A percentile compares a stretch with the other conserved stretches of the same genome.
phyloP scores from a whole-genome alignment of 2,329 filamentous ascomycete species.

The Trichoderma sp. region DNA sequence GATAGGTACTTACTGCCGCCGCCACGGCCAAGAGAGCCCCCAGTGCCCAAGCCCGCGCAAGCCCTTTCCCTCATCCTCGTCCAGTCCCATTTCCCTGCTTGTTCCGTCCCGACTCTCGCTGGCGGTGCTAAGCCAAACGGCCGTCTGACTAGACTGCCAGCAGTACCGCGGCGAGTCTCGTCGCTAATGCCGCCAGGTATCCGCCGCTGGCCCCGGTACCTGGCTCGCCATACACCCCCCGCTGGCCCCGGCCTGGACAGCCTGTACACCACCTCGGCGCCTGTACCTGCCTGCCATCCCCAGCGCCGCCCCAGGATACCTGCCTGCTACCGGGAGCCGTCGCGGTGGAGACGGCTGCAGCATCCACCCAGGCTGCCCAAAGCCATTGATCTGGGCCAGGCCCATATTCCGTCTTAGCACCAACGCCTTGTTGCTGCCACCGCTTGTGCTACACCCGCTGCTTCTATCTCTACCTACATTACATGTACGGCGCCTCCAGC shows the following conservation, averaged over 20 bases:
- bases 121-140: not conserved
- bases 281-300: slow-evolving; percentile 11
- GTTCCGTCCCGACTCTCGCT: no score
- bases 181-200: not conserved
- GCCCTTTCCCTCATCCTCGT: not conserved
- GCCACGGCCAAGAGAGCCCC: not conserved
- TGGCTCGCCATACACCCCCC: slow-evolving; percentile 1
- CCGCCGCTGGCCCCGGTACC: not conserved
- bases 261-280: slow-evolving; percentile 11
- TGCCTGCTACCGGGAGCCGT: not conserved
- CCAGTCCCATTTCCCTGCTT: no score
- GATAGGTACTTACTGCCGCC: no score
- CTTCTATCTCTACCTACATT: no score
- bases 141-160: not conserved
- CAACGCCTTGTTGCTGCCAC: no score
- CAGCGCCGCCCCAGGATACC: not conserved
- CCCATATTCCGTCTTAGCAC: no score
- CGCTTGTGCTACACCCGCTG: no score
- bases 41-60: not conserved
- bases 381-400: no score
- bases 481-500: no score
- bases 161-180: not conserved
- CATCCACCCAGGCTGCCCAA: not conserved
- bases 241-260: slow-evolving; percentile 9
- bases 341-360: not conserved